Percentiles rank a stretch among this genome's conserved stretches.
These are phyloP conservation scores for Nicotiana obtusifolia DNA, from an alignment of 257 asterid genomes.

Conservation along the genomic window DNA sequence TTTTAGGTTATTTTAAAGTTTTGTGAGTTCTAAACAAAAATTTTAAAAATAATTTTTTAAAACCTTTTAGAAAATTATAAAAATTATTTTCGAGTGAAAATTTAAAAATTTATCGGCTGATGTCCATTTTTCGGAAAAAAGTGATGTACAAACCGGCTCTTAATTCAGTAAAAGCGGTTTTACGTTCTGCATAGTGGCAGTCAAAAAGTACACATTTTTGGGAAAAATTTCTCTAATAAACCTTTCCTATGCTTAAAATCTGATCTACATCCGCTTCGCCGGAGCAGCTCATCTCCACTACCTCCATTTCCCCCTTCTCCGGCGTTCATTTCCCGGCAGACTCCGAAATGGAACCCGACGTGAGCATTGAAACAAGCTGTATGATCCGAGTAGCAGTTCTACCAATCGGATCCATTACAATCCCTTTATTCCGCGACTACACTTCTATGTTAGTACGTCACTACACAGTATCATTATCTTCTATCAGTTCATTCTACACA, in stretches of 20 bases:
- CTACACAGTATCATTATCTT: conserved; percentile 70
- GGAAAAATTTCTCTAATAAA: too few relatives aligned
- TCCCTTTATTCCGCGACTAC: conserved; percentile 70
- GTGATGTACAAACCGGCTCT: too few relatives aligned
- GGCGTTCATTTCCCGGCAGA: not conserved
- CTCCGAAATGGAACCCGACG: conserved; percentile 83
- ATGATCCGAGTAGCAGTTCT: conserved; percentile 94
- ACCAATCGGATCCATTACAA: conserved; percentile 66
- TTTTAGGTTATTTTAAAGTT: too few relatives aligned
- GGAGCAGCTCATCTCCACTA: not conserved
- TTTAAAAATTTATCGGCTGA: too few relatives aligned
- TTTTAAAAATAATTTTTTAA: too few relatives aligned
- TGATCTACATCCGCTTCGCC: conserved; percentile 8
- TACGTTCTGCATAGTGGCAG: too few relatives aligned
- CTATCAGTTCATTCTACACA: conserved; percentile 95
- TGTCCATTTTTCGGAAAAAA: too few relatives aligned
- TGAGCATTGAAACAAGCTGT: conserved; percentile 89
- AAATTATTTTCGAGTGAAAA: too few relatives aligned
- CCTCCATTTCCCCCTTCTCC: not conserved
- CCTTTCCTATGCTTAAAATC: not conserved
- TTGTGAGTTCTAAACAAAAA: too few relatives aligned
- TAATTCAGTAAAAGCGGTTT: too few relatives aligned
- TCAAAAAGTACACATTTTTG: too few relatives aligned
- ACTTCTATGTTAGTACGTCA: conserved; percentile 77
- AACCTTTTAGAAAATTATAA: too few relatives aligned